Evolutionary conservation across 768 basidiomycete species (phyloP).

Genomic region (Termitomyces sp.): DNA sequence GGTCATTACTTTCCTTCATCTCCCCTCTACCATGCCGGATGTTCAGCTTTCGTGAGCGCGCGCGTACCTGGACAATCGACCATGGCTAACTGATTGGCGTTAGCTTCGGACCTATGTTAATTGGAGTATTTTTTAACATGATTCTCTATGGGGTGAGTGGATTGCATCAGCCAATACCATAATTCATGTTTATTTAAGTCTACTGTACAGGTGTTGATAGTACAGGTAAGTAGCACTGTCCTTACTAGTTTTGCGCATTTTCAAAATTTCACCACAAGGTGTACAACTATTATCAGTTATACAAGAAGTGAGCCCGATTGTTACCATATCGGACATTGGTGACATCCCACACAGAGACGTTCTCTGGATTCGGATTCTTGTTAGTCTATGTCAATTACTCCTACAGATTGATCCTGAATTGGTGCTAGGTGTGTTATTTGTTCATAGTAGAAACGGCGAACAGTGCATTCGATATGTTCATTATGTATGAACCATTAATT

Average conservation of each 20-base stretch:
- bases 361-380: not conserved
- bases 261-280: slow-evolving; percentile 2
- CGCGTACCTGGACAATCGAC: not conserved
- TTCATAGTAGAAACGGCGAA: slow-evolving; percentile 25
- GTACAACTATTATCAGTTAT: slow-evolving; percentile 20
- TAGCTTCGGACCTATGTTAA: slow-evolving; percentile 30
- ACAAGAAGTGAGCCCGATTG: slow-evolving; percentile 13
- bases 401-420: not conserved
- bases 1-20: not conserved
- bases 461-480: slow-evolving; percentile 20
- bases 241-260: not conserved
- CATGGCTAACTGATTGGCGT: not conserved
- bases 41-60: slow-evolving; percentile 17
- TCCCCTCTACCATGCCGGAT: slow-evolving; percentile 16
- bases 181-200: not conserved
- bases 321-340: not conserved
- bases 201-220: not conserved
- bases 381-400: not conserved
- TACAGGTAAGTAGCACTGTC: not conserved
- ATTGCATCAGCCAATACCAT: too few relatives aligned
- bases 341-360: not conserved
- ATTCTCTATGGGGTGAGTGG: slow-evolving; percentile 26
- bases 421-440: slow-evolving; percentile 21
- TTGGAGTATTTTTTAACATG: slow-evolving; percentile 33
- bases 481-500: slow-evolving; percentile 25